A percentile compares a stretch with the other conserved stretches of the same genome.
Conservation (phyloP, 805 yeast genomes). For the Yamadazyma takamatsuzukensis region DNA sequence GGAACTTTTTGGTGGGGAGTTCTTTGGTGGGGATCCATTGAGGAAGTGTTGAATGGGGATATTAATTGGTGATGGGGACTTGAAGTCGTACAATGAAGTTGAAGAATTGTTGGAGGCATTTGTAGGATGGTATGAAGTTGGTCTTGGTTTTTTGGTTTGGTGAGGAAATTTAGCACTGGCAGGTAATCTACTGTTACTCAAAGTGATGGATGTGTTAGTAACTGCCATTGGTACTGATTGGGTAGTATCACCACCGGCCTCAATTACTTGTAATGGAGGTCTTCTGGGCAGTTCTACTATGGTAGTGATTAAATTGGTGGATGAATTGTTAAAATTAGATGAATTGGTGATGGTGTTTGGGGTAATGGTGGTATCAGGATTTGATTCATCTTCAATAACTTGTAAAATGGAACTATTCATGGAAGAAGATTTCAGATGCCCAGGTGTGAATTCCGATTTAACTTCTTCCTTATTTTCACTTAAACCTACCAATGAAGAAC, state of each 20-base stretch:
- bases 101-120: conserved; percentile 36
- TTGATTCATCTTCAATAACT: neutral
- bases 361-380: neutral
- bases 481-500: neutral
- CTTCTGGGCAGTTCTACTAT: conserved; percentile 15
- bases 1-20: conserved; percentile 9
- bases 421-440: no score
- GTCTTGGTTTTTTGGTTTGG: conserved; percentile 62
- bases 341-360: neutral
- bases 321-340: neutral
- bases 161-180: conserved; percentile 48
- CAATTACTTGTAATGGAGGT: conserved; percentile 11
- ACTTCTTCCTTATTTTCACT: neutral
- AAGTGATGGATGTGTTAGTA: neutral
- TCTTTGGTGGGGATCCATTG: conserved; percentile 7
- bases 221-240: conserved; percentile 5
- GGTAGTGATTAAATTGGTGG: conserved; percentile 5
- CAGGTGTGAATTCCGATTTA: no score
- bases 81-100: conserved; percentile 26
- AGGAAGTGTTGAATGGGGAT: conserved; percentile 18
- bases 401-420: neutral
- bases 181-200: conserved; percentile 32
- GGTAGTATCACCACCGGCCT: conserved; percentile 5
- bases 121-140: conserved; percentile 80
- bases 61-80: conserved; percentile 30